These are phyloP conservation scores for Sordaria brevicollis DNA, from an alignment of 495 filamentous ascomycete genomes.

Conservation along the genomic window DNA sequence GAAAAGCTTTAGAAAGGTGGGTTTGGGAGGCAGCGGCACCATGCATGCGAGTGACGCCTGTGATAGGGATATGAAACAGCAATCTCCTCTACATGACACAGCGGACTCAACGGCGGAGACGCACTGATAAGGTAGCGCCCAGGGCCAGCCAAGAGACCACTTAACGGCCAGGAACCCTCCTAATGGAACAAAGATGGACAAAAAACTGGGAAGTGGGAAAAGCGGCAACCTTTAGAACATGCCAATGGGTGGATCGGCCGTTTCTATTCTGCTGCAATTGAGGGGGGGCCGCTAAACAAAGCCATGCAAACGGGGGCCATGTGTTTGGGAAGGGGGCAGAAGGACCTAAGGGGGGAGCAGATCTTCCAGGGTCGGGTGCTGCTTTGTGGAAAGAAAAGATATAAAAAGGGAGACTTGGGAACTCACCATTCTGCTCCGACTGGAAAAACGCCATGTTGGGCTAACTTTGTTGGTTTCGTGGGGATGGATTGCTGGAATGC, in stretches of 20 bases:
- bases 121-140: slow-evolving; percentile 13
- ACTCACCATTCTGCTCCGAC: slow-evolving; percentile 24
- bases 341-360: background rate
- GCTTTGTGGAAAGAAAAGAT: slow-evolving; percentile 2
- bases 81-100: slow-evolving; percentile 43
- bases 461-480: background rate
- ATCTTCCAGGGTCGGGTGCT: slow-evolving; percentile 3
- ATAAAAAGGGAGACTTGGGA: slow-evolving; percentile 3
- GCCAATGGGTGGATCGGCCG: slow-evolving; percentile 9
- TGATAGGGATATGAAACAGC: slow-evolving; percentile 40
- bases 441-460: slow-evolving; percentile 22
- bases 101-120: slow-evolving; percentile 26
- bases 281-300: slow-evolving; percentile 4
- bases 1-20: slow-evolving; percentile 1
- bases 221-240: slow-evolving; percentile 10
- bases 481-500: background rate
- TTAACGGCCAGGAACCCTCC: slow-evolving; percentile 8
- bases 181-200: slow-evolving; percentile 8
- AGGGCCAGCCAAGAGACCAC: background rate
- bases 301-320: slow-evolving; percentile 1
- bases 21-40: slow-evolving; percentile 19
- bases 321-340: background rate
- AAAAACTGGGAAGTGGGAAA: slow-evolving; percentile 24
- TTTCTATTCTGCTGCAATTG: slow-evolving; percentile 8
- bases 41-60: slow-evolving; percentile 35